A percentile compares a stretch with the other conserved stretches of the same genome.
phyloP scores from a whole-genome alignment of 2,329 filamentous ascomycete species.

The Lasiodiplodia theobromae region DNA sequence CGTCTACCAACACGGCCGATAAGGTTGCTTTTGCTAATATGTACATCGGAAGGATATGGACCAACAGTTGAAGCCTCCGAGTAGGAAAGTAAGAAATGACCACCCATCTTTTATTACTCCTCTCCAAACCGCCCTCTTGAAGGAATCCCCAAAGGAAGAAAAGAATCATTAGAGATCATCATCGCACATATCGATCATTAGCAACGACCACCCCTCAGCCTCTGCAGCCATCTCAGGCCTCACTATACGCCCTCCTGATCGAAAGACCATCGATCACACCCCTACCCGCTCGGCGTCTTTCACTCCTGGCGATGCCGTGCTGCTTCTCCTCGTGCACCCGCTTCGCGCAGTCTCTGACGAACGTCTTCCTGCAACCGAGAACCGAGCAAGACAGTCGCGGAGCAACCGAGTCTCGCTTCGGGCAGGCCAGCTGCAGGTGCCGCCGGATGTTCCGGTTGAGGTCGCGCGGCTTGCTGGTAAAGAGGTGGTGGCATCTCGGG shows the following conservation, averaged over 20 bases:
- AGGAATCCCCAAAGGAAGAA: background rate
- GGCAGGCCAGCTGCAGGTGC: background rate
- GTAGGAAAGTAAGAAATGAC: background rate
- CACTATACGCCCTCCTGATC: background rate
- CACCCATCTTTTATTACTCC: background rate
- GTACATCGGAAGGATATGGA: background rate
- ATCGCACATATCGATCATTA: background rate
- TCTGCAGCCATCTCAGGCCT: background rate
- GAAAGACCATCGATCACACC: background rate
- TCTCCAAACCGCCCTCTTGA: background rate
- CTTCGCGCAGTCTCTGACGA: background rate
- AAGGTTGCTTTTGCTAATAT: background rate
- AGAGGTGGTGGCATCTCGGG: background rate
- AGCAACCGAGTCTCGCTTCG: background rate
- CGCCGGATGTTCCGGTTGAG: conserved; percentile 1
- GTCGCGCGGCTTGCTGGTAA: conserved; percentile 20
- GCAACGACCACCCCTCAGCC: too few species aligned
- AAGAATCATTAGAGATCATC: background rate
- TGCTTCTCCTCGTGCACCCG: background rate
- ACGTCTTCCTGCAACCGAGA: background rate
- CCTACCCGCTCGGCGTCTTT: too few species aligned
- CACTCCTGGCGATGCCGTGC: background rate
- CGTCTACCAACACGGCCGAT: background rate
- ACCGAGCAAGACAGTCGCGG: background rate
- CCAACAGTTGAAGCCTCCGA: background rate